Conservation (phyloP, 768 basidiomycete genomes). For the Tricholoma hemisulphureum region DNA sequence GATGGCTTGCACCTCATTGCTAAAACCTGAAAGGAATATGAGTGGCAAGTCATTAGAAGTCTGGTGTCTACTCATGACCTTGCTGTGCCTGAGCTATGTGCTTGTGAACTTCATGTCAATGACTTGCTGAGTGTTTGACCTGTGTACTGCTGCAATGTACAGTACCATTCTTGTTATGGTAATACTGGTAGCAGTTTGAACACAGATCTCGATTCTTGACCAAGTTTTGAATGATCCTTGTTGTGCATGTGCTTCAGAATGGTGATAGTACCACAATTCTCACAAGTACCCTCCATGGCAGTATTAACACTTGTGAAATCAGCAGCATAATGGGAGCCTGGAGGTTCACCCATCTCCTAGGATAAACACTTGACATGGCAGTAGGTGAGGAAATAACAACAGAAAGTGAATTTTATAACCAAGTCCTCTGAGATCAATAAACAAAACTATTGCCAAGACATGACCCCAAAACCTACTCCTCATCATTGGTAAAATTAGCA, state of each 20-base stretch:
- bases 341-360: neutral
- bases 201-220: neutral
- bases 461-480: neutral
- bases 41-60: neutral
- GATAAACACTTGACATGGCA: neutral
- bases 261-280: neutral
- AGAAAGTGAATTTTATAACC: neutral
- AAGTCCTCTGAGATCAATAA: neutral
- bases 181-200: neutral
- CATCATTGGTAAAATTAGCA: constrained; percentile 1
- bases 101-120: neutral
- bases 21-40: neutral
- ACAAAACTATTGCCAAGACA: neutral
- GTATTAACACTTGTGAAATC: constrained; percentile 5
- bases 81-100: neutral
- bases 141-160: neutral
- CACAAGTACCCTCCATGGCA: neutral
- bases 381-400: neutral
- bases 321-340: constrained; percentile 5
- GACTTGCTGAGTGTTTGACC: neutral
- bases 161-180: neutral
- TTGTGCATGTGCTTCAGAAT: constrained; percentile 1
- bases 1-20: neutral
- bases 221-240: neutral
- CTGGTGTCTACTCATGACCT: neutral